Evolutionary conservation across 495 filamentous ascomycete genomes (phyloP), one percentile per base, ranked within the genome.

Genomic region (Penicillium daleae): DNA sequence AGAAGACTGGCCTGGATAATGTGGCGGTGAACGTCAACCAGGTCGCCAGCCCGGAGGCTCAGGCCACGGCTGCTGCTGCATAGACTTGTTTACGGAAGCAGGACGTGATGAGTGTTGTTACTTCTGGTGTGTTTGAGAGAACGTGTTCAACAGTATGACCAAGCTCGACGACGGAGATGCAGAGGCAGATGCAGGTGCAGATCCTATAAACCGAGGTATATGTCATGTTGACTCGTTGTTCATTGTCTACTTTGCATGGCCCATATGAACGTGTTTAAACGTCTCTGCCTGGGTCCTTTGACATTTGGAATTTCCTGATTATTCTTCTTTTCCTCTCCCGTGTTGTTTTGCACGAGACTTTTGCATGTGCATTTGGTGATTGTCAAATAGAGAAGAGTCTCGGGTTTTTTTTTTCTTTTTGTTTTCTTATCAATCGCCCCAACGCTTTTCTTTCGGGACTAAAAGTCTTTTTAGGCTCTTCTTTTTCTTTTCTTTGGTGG

Each of bases 21-120:
- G 66, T 69, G 46, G 60, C 67, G 13, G 61, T 64, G 19, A 64
- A 64, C 31, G 60, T 69, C 10, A 53, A 69, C 29, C 67, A 64
- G 59, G 26, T 70, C 1, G 26, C 56, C 6, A 40, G 33, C 21
- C 58, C 62, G 27, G 63, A 69, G 51, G 27, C 53, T 27, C 63
- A 64, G 51, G 65, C 62, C 54, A 64, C 62, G 17, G 64, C 60
- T 52, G 61, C 49, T 40, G 56, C 69, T 6, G 69, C 57, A 65
- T 71, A 71, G 64, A 65, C 4, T 26, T 51, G 42, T 29, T 32
- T 12, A 63, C 50, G 58, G 59, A 65, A 19, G 31, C 21, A 7
- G 22, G 57, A 29, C 17, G 27, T 26, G 33, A 44, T 39, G 33
- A 19, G 52, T 33, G 22, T 40, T 33, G 13, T 46, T 39, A 22